Conservation (phyloP, 2,329 filamentous ascomycete species). For the Scytalidium lignicola region DNA sequence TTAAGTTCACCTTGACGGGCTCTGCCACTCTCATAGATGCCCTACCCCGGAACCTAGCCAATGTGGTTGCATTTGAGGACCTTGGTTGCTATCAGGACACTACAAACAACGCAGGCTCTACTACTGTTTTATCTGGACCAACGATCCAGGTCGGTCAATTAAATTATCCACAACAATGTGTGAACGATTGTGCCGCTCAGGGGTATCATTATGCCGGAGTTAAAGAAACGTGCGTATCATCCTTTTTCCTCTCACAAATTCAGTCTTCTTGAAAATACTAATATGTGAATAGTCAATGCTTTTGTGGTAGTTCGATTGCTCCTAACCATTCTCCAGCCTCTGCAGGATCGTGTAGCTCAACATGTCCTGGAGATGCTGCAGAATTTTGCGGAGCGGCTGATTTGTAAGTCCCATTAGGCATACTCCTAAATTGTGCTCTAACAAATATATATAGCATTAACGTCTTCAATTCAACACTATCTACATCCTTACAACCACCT, state of each 20-base stretch:
- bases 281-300: neutral
- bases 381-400: neutral
- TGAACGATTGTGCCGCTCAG: neutral
- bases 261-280: neutral
- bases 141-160: neutral
- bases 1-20: neutral
- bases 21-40: constrained; percentile 1
- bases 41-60: neutral
- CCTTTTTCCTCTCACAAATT: neutral
- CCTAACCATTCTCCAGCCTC: neutral
- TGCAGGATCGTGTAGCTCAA: neutral
- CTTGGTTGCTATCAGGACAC: neutral
- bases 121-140: neutral
- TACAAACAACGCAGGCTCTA: neutral
- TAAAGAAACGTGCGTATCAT: neutral
- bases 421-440: neutral
- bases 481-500: neutral
- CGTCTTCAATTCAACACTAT: neutral
- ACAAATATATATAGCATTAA: neutral
- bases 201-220: neutral
- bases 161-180: neutral
- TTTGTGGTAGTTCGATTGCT: neutral
- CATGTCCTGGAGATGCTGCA: neutral
- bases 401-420: neutral
- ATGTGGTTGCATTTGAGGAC: neutral